Percentiles rank a stretch among this genome's conserved stretches.
phyloP scores from a whole-genome alignment of 2,329 filamentous ascomycete species.

The Aulographum hederae region DNA sequence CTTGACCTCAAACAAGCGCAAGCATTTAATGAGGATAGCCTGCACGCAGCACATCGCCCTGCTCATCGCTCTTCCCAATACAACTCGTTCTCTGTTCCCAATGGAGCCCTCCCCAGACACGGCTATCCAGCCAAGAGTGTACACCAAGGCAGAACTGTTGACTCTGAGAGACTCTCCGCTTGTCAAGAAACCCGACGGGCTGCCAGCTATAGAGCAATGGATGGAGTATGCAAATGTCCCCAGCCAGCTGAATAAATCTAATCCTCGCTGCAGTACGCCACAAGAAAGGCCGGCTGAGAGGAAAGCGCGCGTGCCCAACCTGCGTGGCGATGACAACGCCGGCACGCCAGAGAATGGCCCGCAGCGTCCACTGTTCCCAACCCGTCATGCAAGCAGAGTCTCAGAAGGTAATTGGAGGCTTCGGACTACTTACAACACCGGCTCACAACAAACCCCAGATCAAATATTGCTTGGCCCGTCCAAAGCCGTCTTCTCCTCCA shows the following conservation, averaged over 20 bases:
- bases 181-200: conserved; percentile 57
- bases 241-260: not conserved
- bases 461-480: not conserved
- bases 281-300: conserved; percentile 1
- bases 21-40: too few relatives aligned
- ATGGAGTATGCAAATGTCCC: conserved; percentile 43
- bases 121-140: too few relatives aligned
- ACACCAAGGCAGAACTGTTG: conserved; percentile 59
- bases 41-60: too few relatives aligned
- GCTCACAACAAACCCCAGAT: not conserved
- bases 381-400: too few relatives aligned
- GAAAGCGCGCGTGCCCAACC: conserved; percentile 3
- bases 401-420: not conserved
- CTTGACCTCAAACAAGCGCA: too few relatives aligned
- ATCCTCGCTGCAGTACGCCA: conserved; percentile 1
- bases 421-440: not conserved
- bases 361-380: not conserved
- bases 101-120: too few relatives aligned
- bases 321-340: conserved; percentile 2
- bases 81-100: too few relatives aligned
- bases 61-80: too few relatives aligned
- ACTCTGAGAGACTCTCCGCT: conserved; percentile 65
- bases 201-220: conserved; percentile 84
- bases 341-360: too few relatives aligned
- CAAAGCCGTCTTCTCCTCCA: not conserved